These are phyloP conservation scores for Lecanicillium sp. DNA, from an alignment of 2,329 filamentous ascomycete genomes.

Conservation along the genomic window DNA sequence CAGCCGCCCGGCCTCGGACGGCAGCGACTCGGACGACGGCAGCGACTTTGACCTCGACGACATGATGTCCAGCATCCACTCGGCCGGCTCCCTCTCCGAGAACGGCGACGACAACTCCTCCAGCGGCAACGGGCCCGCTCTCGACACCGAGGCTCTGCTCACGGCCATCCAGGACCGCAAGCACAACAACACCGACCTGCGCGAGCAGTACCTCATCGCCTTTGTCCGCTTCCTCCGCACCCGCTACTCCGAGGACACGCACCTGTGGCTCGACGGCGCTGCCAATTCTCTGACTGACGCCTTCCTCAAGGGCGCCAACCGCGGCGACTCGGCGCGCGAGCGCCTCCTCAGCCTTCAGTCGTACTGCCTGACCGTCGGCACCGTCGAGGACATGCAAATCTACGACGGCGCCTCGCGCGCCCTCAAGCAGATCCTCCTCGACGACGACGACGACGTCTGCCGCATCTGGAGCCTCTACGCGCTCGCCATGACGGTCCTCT, in stretches of 20 bases:
- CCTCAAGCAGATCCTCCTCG: conserved; percentile 31
- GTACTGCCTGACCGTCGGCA: conserved; percentile 62
- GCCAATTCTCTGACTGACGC: conserved; percentile 54
- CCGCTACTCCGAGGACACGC: conserved; percentile 27
- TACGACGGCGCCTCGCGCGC: conserved; percentile 25
- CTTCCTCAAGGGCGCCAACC: conserved; percentile 64
- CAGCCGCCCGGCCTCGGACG: conserved; percentile 59
- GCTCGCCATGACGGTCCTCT: conserved; percentile 65
- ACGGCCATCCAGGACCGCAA: conserved; percentile 69
- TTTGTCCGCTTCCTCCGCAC: conserved; percentile 49
- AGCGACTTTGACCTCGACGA: conserved; percentile 33
- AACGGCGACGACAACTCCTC: conserved; percentile 45
- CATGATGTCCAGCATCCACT: conserved; percentile 38
- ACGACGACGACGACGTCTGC: conserved; percentile 58
- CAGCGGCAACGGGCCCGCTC: conserved; percentile 43
- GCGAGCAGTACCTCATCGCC: conserved; percentile 43
- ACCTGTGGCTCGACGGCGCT: conserved; percentile 48
- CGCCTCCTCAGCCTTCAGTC: conserved; percentile 65
- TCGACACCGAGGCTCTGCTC: conserved; percentile 58
- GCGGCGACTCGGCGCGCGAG: conserved; percentile 63
- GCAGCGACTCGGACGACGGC: conserved; percentile 46
- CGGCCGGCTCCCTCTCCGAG: conserved; percentile 38
- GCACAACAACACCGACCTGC: conserved; percentile 64
- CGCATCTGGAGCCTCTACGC: conserved; percentile 67
- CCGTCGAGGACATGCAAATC: conserved; percentile 51